Percentiles rank a stretch among this genome's conserved stretches.
Evolutionary conservation across 441 rosid species (phyloP).

Genomic region (Eutrema salsugineum): DNA sequence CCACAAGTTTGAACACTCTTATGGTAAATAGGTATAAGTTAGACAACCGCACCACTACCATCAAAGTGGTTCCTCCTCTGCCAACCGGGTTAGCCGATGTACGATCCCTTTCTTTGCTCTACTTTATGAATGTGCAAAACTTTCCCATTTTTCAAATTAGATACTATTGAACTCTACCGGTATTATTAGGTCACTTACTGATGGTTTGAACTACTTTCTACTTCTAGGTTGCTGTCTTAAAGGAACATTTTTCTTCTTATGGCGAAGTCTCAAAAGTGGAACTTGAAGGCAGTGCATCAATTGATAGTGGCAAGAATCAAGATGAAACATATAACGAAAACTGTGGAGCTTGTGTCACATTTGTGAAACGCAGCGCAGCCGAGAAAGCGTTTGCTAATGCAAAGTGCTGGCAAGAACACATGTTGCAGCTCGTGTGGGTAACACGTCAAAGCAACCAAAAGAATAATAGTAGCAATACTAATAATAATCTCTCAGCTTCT

Average conservation of each 20-base stretch:
- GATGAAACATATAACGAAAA: slow-evolving; percentile 32
- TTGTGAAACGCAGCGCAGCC: slow-evolving; percentile 59
- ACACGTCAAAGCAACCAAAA: slow-evolving; percentile 41
- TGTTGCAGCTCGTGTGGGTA: slow-evolving; percentile 70
- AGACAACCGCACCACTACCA: slow-evolving; percentile 82
- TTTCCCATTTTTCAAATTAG: neutral
- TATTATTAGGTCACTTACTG: neutral
- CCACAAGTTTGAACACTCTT: slow-evolving; percentile 39
- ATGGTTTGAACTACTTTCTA: neutral
- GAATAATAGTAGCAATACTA: slow-evolving; percentile 19
- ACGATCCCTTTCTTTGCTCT: slow-evolving; percentile 30
- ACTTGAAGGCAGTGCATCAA: slow-evolving; percentile 54
- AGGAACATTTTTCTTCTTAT: slow-evolving; percentile 71
- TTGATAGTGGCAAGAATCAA: slow-evolving; percentile 29
- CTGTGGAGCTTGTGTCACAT: slow-evolving; percentile 58
- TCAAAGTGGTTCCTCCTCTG: slow-evolving; percentile 72
- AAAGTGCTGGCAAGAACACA: slow-evolving; percentile 82
- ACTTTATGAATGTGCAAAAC: slow-evolving; percentile 6
- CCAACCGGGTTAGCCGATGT: slow-evolving; percentile 86
- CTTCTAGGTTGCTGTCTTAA: slow-evolving; percentile 59
- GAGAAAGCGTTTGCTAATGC: slow-evolving; percentile 81
- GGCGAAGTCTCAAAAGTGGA: slow-evolving; percentile 77
- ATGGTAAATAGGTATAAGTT: slow-evolving; percentile 66
- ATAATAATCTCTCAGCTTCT: slow-evolving; percentile 29
- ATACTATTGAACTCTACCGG: neutral